Base-by-base conservation (phyloP, 768 basidiomycete genomes). In the Pisolithus sp. region DNA sequence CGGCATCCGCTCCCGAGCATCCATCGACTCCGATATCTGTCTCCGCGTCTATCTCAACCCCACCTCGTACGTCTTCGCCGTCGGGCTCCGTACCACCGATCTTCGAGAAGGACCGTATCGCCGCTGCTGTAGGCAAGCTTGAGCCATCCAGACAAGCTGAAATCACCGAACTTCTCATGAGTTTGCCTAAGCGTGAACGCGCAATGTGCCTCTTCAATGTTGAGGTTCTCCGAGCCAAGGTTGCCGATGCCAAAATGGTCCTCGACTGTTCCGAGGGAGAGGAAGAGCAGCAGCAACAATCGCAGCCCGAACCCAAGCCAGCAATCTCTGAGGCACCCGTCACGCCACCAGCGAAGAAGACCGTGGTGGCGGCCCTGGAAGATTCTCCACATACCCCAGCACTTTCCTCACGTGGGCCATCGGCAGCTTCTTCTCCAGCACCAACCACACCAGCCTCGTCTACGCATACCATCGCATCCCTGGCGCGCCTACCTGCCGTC, bases 181-280 rank as follows among this genome's bases (percentile, higher is more conserved):
- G 83, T 58, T 75, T 95, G 17, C 84, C 88, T 1, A 94, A 93
- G 69, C 81, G 87, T 53, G 93, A 95, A 57, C 81, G 92, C 13
- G 91, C 90, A 0, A 78, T 94, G 81, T 93, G 92, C 68, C 73
- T 94, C 38, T 95, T 95, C 76, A 94, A 92, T 57, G 74, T 76
- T 12, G 90, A 93, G 58, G 77, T 90, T 26, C 74, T 94, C 23
- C 77, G 82, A 47, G 75, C 72, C 20, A 94, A 94, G 71, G 72
- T 94, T 18, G 78, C 77, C 1, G 91, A 93, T 57, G 93, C 93
- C 15, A 88, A 85, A 71, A 72, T 78, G 60, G 86, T 95, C 20
- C 67, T 95, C 53, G 88, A 91, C 39, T 84, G 80, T 54, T 81
- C 82, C 7, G 85, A 84, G 24, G 81, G 68, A 12, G 80, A 80